A percentile compares a stretch with the other conserved stretches of the same genome.
These are phyloP conservation scores for Rutstroemia sp. DNA, from an alignment of 2,329 filamentous ascomycete genomes.

Conservation along the genomic window DNA sequence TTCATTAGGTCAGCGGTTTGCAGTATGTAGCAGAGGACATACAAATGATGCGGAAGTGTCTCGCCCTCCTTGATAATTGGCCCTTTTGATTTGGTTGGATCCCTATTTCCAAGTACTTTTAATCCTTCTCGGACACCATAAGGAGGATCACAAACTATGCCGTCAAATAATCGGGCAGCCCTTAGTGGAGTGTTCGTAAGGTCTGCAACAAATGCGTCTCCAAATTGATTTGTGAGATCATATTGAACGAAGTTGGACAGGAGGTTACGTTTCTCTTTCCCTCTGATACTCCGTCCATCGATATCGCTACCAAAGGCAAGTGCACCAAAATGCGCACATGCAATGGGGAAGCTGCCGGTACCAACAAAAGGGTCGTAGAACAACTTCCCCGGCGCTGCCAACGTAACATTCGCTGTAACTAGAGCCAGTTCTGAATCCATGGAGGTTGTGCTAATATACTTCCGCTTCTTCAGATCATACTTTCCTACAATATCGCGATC, in stretches of 20 bases:
- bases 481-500: slow-evolving; percentile 60
- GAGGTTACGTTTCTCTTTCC: slow-evolving; percentile 46
- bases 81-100: slow-evolving; percentile 51
- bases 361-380: slow-evolving; percentile 96
- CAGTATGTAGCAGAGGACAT: slow-evolving; percentile 27
- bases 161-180: slow-evolving; percentile 59
- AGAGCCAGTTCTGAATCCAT: slow-evolving; percentile 95
- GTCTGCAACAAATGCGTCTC: slow-evolving; percentile 79
- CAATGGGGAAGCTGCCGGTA: slow-evolving; percentile 86
- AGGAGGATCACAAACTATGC: slow-evolving; percentile 90
- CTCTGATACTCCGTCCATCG: slow-evolving; percentile 81
- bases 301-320: slow-evolving; percentile 83
- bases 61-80: slow-evolving; percentile 62
- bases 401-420: slow-evolving; percentile 83
- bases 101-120: slow-evolving; percentile 73
- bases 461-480: slow-evolving; percentile 87
- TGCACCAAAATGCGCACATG: slow-evolving; percentile 85
- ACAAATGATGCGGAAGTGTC: slow-evolving; percentile 53
- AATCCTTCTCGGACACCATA: slow-evolving; percentile 92
- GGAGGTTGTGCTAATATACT: slow-evolving; percentile 90
- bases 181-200: slow-evolving; percentile 78
- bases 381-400: slow-evolving; percentile 73
- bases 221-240: slow-evolving; percentile 53
- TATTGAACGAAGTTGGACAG: slow-evolving; percentile 80
- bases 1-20: slow-evolving; percentile 6